phyloP scores from a whole-genome alignment of 805 yeast species.

The Wickerhamomyces rabaulensis region DNA sequence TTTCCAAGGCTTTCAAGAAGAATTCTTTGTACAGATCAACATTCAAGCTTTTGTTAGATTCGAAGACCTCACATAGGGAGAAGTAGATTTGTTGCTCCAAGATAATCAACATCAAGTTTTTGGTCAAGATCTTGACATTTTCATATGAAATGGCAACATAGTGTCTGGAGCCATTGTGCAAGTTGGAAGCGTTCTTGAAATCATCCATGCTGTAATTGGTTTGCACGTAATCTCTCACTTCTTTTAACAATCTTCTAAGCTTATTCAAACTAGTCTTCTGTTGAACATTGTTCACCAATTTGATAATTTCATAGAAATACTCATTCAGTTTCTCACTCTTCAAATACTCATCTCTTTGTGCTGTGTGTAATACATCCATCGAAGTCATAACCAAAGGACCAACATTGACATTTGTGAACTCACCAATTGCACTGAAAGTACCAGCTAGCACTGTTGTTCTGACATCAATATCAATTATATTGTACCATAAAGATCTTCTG shows the following conservation, averaged over 20 bases:
- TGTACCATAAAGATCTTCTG: conserved; percentile 18
- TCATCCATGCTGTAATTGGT: conserved; percentile 5
- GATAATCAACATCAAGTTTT: conserved; percentile 6
- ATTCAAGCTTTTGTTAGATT: conserved; percentile 10
- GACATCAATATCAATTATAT: conserved; percentile 10
- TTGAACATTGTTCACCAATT: conserved; percentile 9
- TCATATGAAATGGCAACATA: conserved; percentile 4
- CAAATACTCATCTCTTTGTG: conserved; percentile 8
- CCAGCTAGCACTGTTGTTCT: conserved; percentile 11
- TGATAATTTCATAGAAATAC: conserved; percentile 6
- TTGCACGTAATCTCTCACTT: conserved; percentile 9
- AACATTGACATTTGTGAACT: conserved; percentile 8
- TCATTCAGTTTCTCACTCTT: conserved; percentile 2
- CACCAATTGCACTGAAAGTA: conserved; percentile 9
- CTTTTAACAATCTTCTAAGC: conserved; percentile 4
- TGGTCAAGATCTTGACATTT: conserved; percentile 10
- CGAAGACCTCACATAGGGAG: conserved; percentile 10
- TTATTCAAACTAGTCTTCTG: conserved; percentile 7
- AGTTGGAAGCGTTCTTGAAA: conserved; percentile 2
- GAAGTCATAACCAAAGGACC: conserved; percentile 9
- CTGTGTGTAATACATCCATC: conserved; percentile 9
- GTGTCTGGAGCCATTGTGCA: conserved; percentile 4
- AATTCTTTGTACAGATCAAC: conserved; percentile 6
- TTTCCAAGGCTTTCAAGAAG: not conserved
- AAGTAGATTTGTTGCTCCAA: conserved; percentile 10